These are phyloP conservation scores for Poronia punctata DNA, from an alignment of 495 filamentous ascomycete species.

Conservation along the genomic window DNA sequence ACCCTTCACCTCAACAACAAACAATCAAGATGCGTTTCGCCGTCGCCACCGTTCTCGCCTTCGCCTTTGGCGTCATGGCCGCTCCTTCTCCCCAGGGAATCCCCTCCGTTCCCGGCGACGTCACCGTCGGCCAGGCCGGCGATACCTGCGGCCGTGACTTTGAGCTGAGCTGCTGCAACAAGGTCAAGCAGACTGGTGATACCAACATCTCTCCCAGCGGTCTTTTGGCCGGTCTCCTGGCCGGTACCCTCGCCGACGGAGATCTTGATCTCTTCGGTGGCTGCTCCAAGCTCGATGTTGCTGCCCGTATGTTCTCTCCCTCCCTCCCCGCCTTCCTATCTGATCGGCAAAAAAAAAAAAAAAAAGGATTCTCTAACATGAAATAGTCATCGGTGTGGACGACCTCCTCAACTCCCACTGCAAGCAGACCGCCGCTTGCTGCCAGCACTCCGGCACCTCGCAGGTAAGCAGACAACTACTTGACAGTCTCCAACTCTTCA, in stretches of 20 bases:
- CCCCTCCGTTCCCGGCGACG: conserved; percentile 26
- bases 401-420: conserved; percentile 44
- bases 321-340: neutral
- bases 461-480: conserved; percentile 29
- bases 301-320: conserved; percentile 16
- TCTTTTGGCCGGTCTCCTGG: conserved; percentile 20
- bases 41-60: conserved; percentile 23
- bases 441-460: conserved; percentile 34
- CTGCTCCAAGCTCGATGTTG: conserved; percentile 25
- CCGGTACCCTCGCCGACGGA: conserved; percentile 15
- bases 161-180: conserved; percentile 33
- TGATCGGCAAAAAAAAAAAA: conserved; percentile 5
- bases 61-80: conserved; percentile 22
- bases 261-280: conserved; percentile 19
- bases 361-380: no score
- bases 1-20: conserved; percentile 9
- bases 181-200: conserved; percentile 46
- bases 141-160: conserved; percentile 42
- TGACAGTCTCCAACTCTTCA: neutral
- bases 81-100: conserved; percentile 2
- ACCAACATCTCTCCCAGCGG: conserved; percentile 17
- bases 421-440: conserved; percentile 50
- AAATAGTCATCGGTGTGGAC: conserved; percentile 28
- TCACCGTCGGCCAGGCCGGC: conserved; percentile 42
- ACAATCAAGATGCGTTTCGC: conserved; percentile 28